These are phyloP conservation scores for Tricholoma matsutake DNA, from an alignment of 768 basidiomycete genomes.

Conservation along the genomic window DNA sequence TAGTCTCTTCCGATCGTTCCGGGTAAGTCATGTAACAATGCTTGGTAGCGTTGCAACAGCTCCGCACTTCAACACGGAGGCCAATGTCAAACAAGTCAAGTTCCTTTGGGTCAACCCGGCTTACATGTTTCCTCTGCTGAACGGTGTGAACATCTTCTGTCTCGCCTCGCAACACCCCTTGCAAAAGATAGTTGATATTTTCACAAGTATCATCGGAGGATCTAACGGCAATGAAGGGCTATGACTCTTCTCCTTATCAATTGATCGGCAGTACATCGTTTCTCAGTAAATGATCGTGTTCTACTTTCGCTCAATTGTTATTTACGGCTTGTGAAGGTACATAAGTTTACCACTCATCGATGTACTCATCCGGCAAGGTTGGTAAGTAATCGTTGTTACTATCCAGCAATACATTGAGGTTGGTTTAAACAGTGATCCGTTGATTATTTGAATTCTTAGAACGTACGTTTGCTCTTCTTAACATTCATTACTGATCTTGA, in stretches of 20 bases:
- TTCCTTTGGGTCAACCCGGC: too few relatives aligned
- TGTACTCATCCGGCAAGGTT: constrained; percentile 55
- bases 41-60: constrained; percentile 25
- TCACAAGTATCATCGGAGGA: too few relatives aligned
- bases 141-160: too few relatives aligned
- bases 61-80: constrained; percentile 53
- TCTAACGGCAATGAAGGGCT: constrained; percentile 73
- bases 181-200: too few relatives aligned
- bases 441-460: constrained; percentile 64
- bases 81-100: too few relatives aligned
- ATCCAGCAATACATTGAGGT: neutral
- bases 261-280: constrained; percentile 68
- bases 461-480: constrained; percentile 31
- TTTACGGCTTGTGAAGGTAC: constrained; percentile 23
- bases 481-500: too few relatives aligned
- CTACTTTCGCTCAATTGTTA: neutral
- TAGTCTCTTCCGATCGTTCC: constrained; percentile 58
- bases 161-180: too few relatives aligned
- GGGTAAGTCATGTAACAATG: constrained; percentile 30
- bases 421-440: constrained; percentile 37
- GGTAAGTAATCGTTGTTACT: neutral
- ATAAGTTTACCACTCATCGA: constrained; percentile 58
- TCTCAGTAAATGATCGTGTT: constrained; percentile 29
- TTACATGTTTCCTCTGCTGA: too few relatives aligned
- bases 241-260: constrained; percentile 55